Evolutionary conservation across 148 eudicot species (phyloP).

Genomic region (Camellia lanceoleosa): DNA sequence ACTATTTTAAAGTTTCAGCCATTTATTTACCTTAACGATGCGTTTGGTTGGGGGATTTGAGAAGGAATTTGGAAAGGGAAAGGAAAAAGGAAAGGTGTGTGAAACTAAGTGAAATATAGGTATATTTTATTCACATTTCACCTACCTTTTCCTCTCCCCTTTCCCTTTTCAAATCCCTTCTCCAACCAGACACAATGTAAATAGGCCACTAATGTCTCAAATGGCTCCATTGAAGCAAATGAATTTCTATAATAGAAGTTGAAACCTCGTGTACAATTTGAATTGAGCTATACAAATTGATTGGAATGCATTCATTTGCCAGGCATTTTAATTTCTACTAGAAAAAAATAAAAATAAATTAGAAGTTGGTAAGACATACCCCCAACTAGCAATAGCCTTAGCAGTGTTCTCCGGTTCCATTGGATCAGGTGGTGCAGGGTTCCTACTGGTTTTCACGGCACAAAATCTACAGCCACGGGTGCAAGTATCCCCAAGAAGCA

Average conservation of each 20-base stretch:
- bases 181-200: no score
- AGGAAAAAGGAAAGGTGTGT: no score
- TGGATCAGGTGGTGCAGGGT: slow-evolving; percentile 90
- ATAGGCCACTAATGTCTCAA: background rate
- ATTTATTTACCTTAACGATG: no score
- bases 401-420: slow-evolving; percentile 96
- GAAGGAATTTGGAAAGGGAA: no score
- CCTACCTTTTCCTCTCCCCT: no score
- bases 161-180: no score
- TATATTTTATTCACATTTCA: no score
- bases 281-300: background rate
- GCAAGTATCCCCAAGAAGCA: slow-evolving; percentile 95
- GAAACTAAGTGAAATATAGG: no score
- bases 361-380: slow-evolving; percentile 39
- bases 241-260: background rate
- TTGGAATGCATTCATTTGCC: background rate
- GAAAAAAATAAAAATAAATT: background rate
- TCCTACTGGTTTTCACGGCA: slow-evolving; percentile 91
- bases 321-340: background rate
- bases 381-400: slow-evolving; percentile 87
- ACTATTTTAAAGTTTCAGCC: background rate
- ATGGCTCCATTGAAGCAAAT: background rate
- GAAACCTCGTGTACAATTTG: background rate
- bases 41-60: no score
- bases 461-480: slow-evolving; percentile 95